Percentiles rank a stretch among this genome's conserved stretches.
Conservation (phyloP, 306 rosid species). For the Trifolium pratense region DNA sequence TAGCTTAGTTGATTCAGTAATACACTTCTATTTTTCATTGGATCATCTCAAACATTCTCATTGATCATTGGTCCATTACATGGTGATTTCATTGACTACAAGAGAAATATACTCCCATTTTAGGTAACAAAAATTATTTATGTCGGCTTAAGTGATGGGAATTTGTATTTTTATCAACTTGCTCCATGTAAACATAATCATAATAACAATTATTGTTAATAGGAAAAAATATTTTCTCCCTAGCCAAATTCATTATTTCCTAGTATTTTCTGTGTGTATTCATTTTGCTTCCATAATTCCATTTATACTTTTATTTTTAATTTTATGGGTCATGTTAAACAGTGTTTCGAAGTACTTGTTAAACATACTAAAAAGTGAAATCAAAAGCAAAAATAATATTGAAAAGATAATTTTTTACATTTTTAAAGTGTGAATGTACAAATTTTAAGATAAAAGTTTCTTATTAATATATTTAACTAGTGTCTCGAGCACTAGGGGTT, state of each 20-base stretch:
- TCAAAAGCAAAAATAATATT: no score
- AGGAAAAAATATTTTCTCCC: neutral
- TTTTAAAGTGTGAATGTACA: no score
- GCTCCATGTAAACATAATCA: slow-evolving; percentile 49
- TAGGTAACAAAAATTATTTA: slow-evolving; percentile 53
- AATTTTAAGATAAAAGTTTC: no score
- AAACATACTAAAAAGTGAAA: no score
- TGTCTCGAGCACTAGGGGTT: no score
- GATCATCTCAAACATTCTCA: slow-evolving; percentile 51
- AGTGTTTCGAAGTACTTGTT: no score
- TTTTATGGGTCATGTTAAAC: no score
- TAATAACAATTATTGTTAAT: slow-evolving; percentile 48
- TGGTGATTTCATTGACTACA: slow-evolving; percentile 48
- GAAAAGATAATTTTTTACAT: no score
- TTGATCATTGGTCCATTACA: slow-evolving; percentile 49
- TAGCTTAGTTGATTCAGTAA: slow-evolving; percentile 47
- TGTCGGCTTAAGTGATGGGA: slow-evolving; percentile 54
- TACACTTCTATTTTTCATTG: slow-evolving; percentile 52
- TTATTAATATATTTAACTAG: no score
- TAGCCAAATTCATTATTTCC: neutral
- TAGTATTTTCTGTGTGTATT: neutral
- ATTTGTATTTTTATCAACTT: slow-evolving; percentile 44
- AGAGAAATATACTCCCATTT: slow-evolving; percentile 47
- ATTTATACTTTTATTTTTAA: neutral
- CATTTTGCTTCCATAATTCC: neutral